Base-by-base conservation (phyloP, 2,329 filamentous ascomycete genomes). In the Neoarthrinium moseri region DNA sequence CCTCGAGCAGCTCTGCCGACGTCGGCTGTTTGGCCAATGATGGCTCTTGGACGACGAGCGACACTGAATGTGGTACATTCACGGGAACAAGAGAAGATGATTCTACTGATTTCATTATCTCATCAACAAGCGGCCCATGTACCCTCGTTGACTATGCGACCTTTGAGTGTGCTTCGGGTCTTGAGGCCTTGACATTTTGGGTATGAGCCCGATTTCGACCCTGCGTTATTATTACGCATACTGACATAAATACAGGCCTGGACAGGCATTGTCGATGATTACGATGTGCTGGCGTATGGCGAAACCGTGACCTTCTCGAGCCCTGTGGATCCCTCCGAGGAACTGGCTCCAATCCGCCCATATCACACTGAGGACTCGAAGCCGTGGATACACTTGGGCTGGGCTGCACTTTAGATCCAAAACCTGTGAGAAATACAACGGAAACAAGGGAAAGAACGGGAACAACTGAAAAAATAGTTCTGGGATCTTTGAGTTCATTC, bases 331-430 rank as follows among this genome's bases (percentile, higher is more conserved):
- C 15, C 30, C 20, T 21, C 21, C 6, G 22, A 35, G n/a, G 41
- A 21, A 7, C 15, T 21, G 17, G 20, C 30, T 15, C n/a, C 30
- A 3, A 23, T 44, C 11, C 41, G 23, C 21, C 26, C 13, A 4
- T 44, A 44, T 22, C 20, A 22, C 8, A 36, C 41, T 3, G 36
- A 8, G 13, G 41, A 44, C 17, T 21, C 20, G n/a, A 34, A 44
- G 13, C 41, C 41, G 7, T 44, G 41, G 41, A n/a, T 44, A 5
- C 36, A 32, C 30, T 15, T 44, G 32, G 32, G 30, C 12, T 44
- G 41, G 41, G 17, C 12, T 18, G 10, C 22, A 10, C 7, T 36
- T 6, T 43, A 43, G 22, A 11, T 13, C 6, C 26, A 8, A 29
- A n/a, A 29, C n/a, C 8, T 29, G 26, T 29, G n/a, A 8, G 26